Evolutionary conservation across 371 early-diverging fungal species (phyloP).

Genomic region (Saksenaea oblongispora): DNA sequence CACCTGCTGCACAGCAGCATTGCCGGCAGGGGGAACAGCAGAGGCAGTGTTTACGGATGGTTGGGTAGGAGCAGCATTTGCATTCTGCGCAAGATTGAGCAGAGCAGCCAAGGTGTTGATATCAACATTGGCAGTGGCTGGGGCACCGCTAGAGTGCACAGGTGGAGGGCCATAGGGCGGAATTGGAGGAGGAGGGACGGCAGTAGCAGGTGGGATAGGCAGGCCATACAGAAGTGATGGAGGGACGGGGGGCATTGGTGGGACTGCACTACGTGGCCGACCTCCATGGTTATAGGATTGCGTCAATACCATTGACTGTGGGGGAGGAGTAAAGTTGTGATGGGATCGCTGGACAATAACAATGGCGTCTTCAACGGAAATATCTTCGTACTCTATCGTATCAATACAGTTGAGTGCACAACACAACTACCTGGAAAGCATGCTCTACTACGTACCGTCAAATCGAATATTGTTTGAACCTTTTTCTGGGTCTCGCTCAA

Average conservation of each 20-base stretch:
- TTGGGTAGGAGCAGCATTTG: background rate
- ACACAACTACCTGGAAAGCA: background rate
- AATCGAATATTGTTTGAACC: slow-evolving; percentile 25
- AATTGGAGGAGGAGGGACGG: background rate
- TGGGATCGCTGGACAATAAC: slow-evolving; percentile 21
- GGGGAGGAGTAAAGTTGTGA: background rate
- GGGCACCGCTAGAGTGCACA: background rate
- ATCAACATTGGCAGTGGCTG: slow-evolving; percentile 8
- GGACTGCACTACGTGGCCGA: background rate
- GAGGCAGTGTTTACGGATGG: background rate
- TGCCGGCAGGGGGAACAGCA: background rate
- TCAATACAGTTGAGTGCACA: background rate
- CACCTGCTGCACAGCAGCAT: background rate
- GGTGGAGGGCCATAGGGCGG: background rate
- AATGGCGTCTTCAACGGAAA: slow-evolving; percentile 36
- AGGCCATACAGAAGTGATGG: background rate
- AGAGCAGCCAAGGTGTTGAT: slow-evolving; percentile 5
- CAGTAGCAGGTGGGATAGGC: background rate
- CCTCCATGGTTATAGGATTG: slow-evolving; percentile 6
- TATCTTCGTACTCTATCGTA: slow-evolving; percentile 33
- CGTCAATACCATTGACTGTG: slow-evolving; percentile 7
- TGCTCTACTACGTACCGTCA: slow-evolving; percentile 26
- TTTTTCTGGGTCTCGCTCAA: slow-evolving; percentile 19
- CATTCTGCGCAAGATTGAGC: slow-evolving; percentile 5
- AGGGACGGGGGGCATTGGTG: background rate